These are phyloP conservation scores for Lactarius sanguifluus DNA, from an alignment of 768 basidiomycete species.

Conservation along the genomic window DNA sequence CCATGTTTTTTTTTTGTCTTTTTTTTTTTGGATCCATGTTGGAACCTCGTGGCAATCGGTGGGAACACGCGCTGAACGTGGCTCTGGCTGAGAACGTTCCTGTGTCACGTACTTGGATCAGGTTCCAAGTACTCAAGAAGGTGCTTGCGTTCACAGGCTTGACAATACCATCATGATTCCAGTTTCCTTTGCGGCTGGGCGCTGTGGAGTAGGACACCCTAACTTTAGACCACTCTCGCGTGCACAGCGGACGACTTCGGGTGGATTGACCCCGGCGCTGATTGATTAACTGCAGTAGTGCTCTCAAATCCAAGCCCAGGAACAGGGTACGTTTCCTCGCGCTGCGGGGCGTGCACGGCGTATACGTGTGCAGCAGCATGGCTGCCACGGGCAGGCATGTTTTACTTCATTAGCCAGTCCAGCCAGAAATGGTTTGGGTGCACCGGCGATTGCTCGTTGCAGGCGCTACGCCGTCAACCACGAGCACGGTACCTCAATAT, in stretches of 20 bases:
- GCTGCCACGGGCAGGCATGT: neutral
- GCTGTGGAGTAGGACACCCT: neutral
- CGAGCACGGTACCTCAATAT: neutral
- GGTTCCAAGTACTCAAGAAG: neutral
- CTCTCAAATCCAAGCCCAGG: neutral
- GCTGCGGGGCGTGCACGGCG: neutral
- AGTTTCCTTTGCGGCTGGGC: neutral
- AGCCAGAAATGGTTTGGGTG: neutral
- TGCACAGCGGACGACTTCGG: neutral
- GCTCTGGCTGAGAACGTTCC: neutral
- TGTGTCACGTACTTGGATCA: neutral
- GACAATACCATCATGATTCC: neutral
- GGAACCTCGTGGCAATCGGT: neutral
- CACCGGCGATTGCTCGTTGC: neutral
- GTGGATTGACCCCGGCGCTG: neutral
- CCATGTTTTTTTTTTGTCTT: too few relatives aligned
- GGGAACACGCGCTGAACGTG: neutral
- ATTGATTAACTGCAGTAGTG: neutral
- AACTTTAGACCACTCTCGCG: neutral
- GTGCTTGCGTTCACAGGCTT: neutral
- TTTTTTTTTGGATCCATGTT: too few relatives aligned
- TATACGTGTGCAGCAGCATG: too few relatives aligned
- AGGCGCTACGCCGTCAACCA: constrained; percentile 6
- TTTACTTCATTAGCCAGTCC: neutral
- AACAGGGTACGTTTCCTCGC: neutral